A percentile compares a stretch with the other conserved stretches of the same genome.
phyloP scores from a whole-genome alignment of 2,329 filamentous ascomycete species.

The Aspergillus carbonarius region DNA sequence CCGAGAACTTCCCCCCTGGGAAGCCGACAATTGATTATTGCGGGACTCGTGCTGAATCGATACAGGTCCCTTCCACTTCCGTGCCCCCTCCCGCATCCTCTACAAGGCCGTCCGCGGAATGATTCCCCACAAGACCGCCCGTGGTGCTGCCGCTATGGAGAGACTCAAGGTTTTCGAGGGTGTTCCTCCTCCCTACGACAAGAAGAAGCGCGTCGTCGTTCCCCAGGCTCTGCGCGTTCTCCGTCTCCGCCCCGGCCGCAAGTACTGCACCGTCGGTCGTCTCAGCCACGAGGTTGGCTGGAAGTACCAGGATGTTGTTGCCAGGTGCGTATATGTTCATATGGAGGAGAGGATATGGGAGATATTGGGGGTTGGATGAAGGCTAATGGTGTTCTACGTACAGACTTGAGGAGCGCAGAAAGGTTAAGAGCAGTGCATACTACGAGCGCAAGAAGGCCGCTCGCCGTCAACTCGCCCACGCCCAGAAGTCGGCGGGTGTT shows the following conservation, averaged over 20 bases:
- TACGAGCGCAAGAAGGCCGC: slow-evolving; percentile 99
- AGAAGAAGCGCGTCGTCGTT: slow-evolving; percentile 99
- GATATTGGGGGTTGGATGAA: slow-evolving; percentile 9
- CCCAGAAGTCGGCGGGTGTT: slow-evolving; percentile 87
- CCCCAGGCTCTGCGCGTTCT: slow-evolving; percentile 96
- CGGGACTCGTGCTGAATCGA: slow-evolving; percentile 15
- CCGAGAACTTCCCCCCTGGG: not conserved
- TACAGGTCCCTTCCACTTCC: slow-evolving; percentile 98
- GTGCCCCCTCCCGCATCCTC: slow-evolving; percentile 98
- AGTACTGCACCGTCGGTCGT: slow-evolving; percentile 99
- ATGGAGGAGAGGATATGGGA: slow-evolving; percentile 1
- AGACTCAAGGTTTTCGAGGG: slow-evolving; percentile 99
- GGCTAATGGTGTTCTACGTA: slow-evolving; percentile 22
- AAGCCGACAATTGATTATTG: not conserved
- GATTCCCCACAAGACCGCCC: slow-evolving; percentile 99
- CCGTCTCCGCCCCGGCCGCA: slow-evolving; percentile 96
- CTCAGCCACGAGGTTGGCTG: slow-evolving; percentile 99
- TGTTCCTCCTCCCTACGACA: slow-evolving; percentile 98
- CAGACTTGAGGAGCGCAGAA: slow-evolving; percentile 98
- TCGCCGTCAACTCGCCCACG: slow-evolving; percentile 83
- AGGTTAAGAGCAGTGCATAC: slow-evolving; percentile 98
- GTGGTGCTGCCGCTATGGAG: slow-evolving; percentile 93
- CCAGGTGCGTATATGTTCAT: slow-evolving; percentile 66
- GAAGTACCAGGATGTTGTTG: slow-evolving; percentile 99
- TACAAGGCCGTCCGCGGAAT: slow-evolving; percentile 99